Evolutionary conservation across 106 monocot genomes (phyloP).

Genomic region (Acorus gramineus): DNA sequence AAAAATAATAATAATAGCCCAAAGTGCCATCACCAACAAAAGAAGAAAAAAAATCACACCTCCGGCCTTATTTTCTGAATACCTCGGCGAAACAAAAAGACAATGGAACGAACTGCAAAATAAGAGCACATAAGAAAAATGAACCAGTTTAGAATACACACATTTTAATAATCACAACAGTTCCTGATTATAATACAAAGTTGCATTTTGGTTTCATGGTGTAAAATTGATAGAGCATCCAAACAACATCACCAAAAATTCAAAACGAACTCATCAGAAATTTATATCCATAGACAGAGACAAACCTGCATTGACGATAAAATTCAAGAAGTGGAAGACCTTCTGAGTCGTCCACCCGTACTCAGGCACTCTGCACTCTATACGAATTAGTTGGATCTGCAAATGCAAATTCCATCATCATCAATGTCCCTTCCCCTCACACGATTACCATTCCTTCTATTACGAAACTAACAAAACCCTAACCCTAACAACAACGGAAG

Average conservation of each 20-base stretch:
- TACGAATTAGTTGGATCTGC: conserved; percentile 88
- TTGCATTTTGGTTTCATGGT: neutral
- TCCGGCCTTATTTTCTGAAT: conserved; percentile 59
- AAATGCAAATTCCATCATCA: neutral
- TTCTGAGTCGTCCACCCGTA: conserved; percentile 99
- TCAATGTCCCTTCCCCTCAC: too few relatives aligned
- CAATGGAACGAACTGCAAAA: conserved; percentile 63
- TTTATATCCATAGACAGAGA: neutral
- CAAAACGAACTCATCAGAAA: neutral
- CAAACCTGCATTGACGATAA: conserved; percentile 76
- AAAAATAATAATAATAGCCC: neutral
- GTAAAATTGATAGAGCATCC: neutral
- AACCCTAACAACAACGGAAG: too few relatives aligned
- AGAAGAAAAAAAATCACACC: conserved; percentile 23
- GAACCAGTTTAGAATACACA: too few relatives aligned
- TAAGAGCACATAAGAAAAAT: neutral
- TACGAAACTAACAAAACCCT: too few relatives aligned
- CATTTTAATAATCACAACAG: too few relatives aligned
- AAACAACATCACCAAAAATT: neutral
- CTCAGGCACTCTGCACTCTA: conserved; percentile 96
- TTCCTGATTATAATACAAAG: too few relatives aligned
- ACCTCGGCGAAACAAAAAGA: conserved; percentile 56
- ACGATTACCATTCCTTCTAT: too few relatives aligned
- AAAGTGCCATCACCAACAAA: neutral
- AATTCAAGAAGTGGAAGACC: conserved; percentile 91